phyloP scores from a whole-genome alignment of 2,329 filamentous ascomycete species.

The Aspergillus texensis region DNA sequence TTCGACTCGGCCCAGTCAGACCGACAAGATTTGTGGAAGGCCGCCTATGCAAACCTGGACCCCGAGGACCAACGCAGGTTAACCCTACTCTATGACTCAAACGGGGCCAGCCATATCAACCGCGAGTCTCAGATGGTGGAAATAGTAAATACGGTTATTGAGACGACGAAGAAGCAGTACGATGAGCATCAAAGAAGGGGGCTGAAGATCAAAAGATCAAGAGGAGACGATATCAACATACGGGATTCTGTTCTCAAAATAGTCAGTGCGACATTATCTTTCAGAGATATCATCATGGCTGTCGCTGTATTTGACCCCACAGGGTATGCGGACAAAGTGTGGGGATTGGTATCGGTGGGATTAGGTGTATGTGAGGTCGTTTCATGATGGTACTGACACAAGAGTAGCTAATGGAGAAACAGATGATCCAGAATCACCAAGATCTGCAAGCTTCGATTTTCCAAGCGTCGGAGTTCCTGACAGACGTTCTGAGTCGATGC shows the following conservation, averaged over 20 bases:
- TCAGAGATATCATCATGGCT: background rate
- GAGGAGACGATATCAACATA: background rate
- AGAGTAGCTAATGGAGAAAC: background rate
- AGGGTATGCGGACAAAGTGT: background rate
- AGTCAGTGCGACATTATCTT: background rate
- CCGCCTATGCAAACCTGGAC: background rate
- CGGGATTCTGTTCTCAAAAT: background rate
- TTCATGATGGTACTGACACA: background rate
- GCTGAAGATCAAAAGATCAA: background rate
- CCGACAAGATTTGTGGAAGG: background rate
- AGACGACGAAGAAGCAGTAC: background rate
- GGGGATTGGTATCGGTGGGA: background rate
- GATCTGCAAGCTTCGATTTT: background rate
- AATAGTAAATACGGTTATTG: background rate
- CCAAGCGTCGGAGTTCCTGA: background rate
- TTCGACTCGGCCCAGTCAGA: background rate
- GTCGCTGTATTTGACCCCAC: background rate
- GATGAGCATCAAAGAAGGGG: background rate
- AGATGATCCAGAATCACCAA: background rate
- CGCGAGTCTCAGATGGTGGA: background rate
- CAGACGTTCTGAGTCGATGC: background rate
- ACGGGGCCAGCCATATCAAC: background rate
- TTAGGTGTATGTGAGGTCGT: background rate
- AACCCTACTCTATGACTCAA: background rate
- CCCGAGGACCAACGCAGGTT: background rate